A percentile compares a stretch with the other conserved stretches of the same genome.
These are phyloP conservation scores for Puccinia horiana DNA, from an alignment of 1,284 basidiomycete species.

Conservation along the genomic window DNA sequence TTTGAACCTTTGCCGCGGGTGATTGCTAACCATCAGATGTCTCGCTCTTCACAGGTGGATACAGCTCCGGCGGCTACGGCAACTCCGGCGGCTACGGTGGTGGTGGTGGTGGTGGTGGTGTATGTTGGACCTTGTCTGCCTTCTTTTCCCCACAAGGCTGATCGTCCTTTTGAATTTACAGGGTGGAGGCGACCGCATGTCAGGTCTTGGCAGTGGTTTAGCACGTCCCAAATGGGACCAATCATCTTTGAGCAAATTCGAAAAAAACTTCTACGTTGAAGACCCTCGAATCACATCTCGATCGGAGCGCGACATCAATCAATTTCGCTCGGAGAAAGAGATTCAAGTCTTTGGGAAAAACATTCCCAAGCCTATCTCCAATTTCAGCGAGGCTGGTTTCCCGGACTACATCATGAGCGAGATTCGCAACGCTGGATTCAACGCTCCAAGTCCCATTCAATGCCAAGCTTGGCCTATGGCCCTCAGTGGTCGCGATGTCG, in stretches of 20 bases:
- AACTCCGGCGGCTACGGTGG: constrained; percentile 49
- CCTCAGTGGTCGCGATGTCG: constrained; percentile 85
- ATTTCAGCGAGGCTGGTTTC: constrained; percentile 92
- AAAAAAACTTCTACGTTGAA: constrained; percentile 95
- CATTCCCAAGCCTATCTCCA: constrained; percentile 84
- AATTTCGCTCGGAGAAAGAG: constrained; percentile 80
- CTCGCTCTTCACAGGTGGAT: constrained; percentile 7
- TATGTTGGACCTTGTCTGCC: constrained; percentile 15
- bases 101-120: constrained; percentile 50
- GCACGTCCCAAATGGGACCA: constrained; percentile 80
- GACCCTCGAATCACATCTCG: constrained; percentile 79
- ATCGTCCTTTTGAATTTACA: constrained; percentile 32
- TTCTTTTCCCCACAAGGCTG: background rate
- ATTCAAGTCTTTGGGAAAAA: constrained; percentile 87
- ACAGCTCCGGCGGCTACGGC: constrained; percentile 17
- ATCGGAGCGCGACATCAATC: constrained; percentile 80
- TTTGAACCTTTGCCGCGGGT: background rate
- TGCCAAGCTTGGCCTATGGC: constrained; percentile 99
- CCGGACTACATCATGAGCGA: constrained; percentile 93
- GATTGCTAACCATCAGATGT: background rate
- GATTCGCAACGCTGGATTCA: constrained; percentile 90
- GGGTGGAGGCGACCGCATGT: constrained; percentile 73
- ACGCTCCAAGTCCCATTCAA: constrained; percentile 86
- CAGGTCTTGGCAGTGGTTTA: constrained; percentile 77
- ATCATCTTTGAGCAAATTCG: constrained; percentile 68